These are phyloP conservation scores for Spinacia oleracea DNA, from an alignment of 179 eudicot genomes.

Conservation along the genomic window DNA sequence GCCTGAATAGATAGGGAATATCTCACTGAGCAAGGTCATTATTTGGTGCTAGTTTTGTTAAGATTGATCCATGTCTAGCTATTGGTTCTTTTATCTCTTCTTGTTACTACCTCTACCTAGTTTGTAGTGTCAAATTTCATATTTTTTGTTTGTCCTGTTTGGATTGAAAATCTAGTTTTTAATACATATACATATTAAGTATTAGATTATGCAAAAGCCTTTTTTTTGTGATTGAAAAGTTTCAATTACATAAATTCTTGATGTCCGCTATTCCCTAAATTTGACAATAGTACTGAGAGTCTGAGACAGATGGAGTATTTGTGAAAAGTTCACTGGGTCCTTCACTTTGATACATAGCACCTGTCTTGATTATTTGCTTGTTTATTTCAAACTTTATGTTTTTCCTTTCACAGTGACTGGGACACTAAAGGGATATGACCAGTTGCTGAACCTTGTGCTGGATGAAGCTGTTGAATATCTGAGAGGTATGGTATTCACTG, in stretches of 20 bases:
- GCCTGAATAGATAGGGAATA: background rate
- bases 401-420: conserved; percentile 63
- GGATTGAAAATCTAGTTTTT: background rate
- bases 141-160: background rate
- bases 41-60: background rate
- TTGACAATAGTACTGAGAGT: background rate
- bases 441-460: conserved; percentile 89
- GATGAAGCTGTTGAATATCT: conserved; percentile 90
- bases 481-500: conserved; percentile 55
- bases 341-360: background rate
- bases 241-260: background rate
- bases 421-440: conserved; percentile 93
- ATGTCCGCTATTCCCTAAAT: background rate
- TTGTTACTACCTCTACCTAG: background rate
- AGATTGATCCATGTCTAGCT: background rate
- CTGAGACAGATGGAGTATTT: background rate
- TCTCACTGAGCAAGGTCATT: background rate
- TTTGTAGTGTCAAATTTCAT: background rate
- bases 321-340: background rate
- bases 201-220: background rate
- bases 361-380: background rate
- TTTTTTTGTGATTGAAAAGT: background rate
- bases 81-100: background rate
- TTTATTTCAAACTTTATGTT: background rate
- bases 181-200: background rate